Conservation (phyloP, 1,284 basidiomycete species). For the Apiotrichum porosum region DNA sequence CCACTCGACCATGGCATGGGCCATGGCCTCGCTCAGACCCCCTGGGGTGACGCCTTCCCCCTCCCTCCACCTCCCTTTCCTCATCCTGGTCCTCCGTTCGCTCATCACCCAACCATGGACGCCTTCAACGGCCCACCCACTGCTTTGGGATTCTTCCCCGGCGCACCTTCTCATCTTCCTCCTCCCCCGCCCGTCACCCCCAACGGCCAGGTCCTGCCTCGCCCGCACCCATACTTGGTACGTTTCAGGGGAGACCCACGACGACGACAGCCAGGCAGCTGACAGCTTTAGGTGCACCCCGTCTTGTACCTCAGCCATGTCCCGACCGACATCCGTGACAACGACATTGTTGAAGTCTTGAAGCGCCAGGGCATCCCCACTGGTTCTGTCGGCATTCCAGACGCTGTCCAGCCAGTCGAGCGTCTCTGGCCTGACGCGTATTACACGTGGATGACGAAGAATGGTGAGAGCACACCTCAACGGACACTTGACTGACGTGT, state of each 20-base stretch:
- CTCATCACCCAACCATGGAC: background rate
- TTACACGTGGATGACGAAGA: conserved; percentile 40
- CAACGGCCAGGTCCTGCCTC: background rate
- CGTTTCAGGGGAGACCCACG: background rate
- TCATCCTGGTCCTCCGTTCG: background rate
- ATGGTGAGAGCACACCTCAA: conserved; percentile 21
- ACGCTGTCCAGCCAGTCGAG: conserved; percentile 17
- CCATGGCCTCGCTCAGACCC: background rate
- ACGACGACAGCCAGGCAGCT: background rate
- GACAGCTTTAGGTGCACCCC: too few relatives aligned
- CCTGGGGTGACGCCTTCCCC: conserved; percentile 3
- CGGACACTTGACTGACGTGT: background rate
- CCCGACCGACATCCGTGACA: conserved; percentile 23
- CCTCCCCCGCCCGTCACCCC: background rate
- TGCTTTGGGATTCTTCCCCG: background rate
- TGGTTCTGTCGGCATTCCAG: conserved; percentile 20
- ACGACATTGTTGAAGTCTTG: conserved; percentile 22
- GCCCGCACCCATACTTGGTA: conserved; percentile 17
- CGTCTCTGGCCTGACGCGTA: conserved; percentile 30
- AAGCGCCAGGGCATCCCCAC: conserved; percentile 21
- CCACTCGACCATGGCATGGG: background rate
- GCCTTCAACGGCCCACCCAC: background rate
- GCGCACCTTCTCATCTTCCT: background rate
- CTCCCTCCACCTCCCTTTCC: conserved; percentile 2
- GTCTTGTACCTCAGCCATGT: conserved; percentile 29